phyloP scores from a whole-genome alignment of 495 filamentous ascomycete genomes.

The Penicillium diatomitis region DNA sequence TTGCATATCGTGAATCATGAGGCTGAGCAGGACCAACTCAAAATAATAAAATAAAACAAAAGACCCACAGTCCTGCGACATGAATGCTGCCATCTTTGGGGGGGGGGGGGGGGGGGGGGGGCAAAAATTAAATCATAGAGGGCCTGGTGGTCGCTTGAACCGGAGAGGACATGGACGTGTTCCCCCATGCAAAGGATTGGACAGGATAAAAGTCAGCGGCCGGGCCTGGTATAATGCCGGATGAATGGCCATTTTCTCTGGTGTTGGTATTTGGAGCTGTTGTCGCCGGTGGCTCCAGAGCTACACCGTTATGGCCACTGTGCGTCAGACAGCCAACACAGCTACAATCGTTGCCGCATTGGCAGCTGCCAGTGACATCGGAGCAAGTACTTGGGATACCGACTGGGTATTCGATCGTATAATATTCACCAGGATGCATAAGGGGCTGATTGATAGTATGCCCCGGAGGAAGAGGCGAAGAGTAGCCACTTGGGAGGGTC shows the following conservation, averaged over 20 bases:
- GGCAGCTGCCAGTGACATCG: slow-evolving; percentile 37
- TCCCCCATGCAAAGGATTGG: slow-evolving; percentile 12
- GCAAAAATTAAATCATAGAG: slow-evolving; percentile 14
- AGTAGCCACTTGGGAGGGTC: slow-evolving; percentile 18
- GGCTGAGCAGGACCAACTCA: background rate
- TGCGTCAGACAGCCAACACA: slow-evolving; percentile 46
- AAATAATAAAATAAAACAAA: too few species aligned
- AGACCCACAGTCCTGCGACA: too few species aligned
- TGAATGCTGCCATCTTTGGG: too few species aligned
- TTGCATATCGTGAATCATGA: slow-evolving; percentile 17
- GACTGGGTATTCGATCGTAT: slow-evolving; percentile 38
- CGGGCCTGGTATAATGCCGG: background rate
- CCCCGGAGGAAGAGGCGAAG: slow-evolving; percentile 18
- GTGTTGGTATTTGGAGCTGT: background rate
- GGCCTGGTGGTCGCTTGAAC: slow-evolving; percentile 8
- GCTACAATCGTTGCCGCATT: slow-evolving; percentile 40
- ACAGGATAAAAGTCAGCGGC: slow-evolving; percentile 2
- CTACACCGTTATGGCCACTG: slow-evolving; percentile 34
- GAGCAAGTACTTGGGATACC: slow-evolving; percentile 32
- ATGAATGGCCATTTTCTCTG: slow-evolving; percentile 1
- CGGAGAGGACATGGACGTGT: slow-evolving; percentile 12
- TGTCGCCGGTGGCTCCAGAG: slow-evolving; percentile 11
- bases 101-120: too few species aligned
- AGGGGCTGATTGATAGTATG: slow-evolving; percentile 20
- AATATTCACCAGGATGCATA: slow-evolving; percentile 38